Evolutionary conservation across 345 rosid species (phyloP).

Genomic region (Citrus sinensis): DVS_A1.0 CM039168.1:18895001-18895500

Average conservation of each 20-base stretch:
- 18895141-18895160: neutral
- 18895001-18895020: neutral
- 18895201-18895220: constrained; percentile 68
- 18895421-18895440: neutral
- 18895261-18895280: constrained; percentile 69
- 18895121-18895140: neutral
- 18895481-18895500: neutral
- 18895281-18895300: constrained; percentile 7
- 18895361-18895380: neutral
- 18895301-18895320: neutral
- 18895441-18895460: neutral
- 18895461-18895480: neutral
- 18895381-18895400: neutral
- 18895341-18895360: neutral
- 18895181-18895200: constrained; percentile 25
- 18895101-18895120: neutral
- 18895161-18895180: neutral
- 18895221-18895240: constrained; percentile 52
- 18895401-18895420: neutral
- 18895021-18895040: neutral
- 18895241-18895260: constrained; percentile 70
- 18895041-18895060: neutral
- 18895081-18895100: neutral
- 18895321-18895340: neutral
- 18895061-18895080: neutral